Evolutionary conservation across 2,329 filamentous ascomycete genomes (phyloP), one percentile per base, ranked within the genome.

Genomic region (Xylaria sp.): DNA sequence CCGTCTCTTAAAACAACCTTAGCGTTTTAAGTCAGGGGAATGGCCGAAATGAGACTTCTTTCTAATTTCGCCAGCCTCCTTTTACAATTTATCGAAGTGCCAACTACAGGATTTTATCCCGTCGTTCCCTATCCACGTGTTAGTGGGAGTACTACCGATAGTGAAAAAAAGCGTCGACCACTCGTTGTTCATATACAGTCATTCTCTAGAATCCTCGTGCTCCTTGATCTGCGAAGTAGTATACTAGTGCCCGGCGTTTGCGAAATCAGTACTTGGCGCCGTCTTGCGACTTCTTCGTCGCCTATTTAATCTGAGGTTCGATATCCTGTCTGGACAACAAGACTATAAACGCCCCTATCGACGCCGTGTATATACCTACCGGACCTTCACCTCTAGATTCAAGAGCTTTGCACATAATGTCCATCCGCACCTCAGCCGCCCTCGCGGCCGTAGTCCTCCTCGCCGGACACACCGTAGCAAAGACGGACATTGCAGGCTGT

Each of bases 401-500:
- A 72, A 74, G 64, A 37, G 67, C 50, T 46, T 18, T n/a, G 54
- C 52, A 69, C 55, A 65, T 60, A 6, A 72, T 69, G 62, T 56
- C 60, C 18, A 34, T 58, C 28, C 46, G 69, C 37, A 23, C 64
- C 23, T 41, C 63, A 28, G 55, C 69, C 52, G 28, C 52, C 41
- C 51, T 73, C 46, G 63, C 70, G 20, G 57, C 68, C 25, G 70
- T 65, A 9, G 68, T 70, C 41, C 65, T 71, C 7, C 72, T 81
- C 68, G 77, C 78, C 44, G 70, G 78, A 6, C 74, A 77, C 50
- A 81, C 75, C 61, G 70, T 81, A 20, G 85, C 83, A 55, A 82
- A 76, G 71, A 87, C 85, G 41, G 83, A 86, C 73, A 73, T 85
- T 50, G 63, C 44, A 0, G 86, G 84, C 74, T 87, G 85, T 80